Conservation (phyloP, 202 grass and related monocot genomes). For the Panicum hallii region DNA sequence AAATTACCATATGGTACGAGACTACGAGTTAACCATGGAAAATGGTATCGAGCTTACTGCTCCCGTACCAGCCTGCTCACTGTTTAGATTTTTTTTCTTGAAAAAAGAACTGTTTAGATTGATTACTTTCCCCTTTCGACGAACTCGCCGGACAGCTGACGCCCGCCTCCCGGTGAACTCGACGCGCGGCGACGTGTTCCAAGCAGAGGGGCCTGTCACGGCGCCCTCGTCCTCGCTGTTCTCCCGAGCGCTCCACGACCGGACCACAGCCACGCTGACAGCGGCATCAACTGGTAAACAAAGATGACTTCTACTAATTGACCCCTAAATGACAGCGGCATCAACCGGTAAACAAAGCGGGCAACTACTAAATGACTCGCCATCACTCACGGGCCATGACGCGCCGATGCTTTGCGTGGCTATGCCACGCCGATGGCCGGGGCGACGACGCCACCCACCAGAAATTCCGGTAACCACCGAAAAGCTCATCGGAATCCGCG, state of each 20-base stretch:
- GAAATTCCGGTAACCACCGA: neutral
- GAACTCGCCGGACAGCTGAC: neutral
- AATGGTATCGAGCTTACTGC: no score
- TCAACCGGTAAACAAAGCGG: slow-evolving; percentile 24
- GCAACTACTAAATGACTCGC: neutral
- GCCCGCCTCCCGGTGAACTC: no score
- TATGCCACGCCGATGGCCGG: neutral
- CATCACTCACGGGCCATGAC: neutral
- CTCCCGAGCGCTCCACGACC: slow-evolving; percentile 7
- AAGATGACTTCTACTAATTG: slow-evolving; percentile 3
- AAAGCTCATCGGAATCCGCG: neutral
- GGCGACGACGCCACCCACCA: neutral
- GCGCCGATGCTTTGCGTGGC: slow-evolving; percentile 1
- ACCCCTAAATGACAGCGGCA: neutral
- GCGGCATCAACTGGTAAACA: slow-evolving; percentile 23
- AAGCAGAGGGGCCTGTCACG: neutral
- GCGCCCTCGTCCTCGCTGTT: neutral
- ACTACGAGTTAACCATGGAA: neutral
- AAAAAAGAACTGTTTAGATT: no score
- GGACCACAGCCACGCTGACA: slow-evolving; percentile 10
- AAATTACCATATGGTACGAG: neutral
- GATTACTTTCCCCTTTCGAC: neutral
- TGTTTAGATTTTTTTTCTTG: no score
- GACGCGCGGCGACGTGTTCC: neutral
- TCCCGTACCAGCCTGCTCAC: no score